phyloP scores from a whole-genome alignment of 805 yeast genomes.

The Wickerhamomyces canadensis region DNA sequence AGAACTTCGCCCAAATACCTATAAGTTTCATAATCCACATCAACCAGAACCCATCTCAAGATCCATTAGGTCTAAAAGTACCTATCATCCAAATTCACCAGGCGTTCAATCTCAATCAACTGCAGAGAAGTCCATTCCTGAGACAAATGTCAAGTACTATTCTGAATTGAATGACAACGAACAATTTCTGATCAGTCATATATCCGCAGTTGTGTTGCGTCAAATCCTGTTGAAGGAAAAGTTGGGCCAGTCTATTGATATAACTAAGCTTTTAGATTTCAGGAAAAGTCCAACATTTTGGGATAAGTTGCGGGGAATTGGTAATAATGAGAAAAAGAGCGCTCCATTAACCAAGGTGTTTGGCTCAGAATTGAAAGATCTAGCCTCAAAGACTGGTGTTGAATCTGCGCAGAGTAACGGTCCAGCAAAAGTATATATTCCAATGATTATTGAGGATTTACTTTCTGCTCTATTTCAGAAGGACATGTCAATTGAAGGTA shows the following conservation, averaged over 20 bases:
- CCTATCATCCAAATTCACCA: constrained; percentile 12
- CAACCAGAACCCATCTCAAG: constrained; percentile 18
- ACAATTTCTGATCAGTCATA: constrained; percentile 51
- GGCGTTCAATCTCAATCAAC: constrained; percentile 7
- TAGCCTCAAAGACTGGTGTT: constrained; percentile 68
- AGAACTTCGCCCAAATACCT: constrained; percentile 89
- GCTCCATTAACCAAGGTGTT: constrained; percentile 45
- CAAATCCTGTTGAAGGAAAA: constrained; percentile 20
- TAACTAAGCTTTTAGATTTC: constrained; percentile 24
- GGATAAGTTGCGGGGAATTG: constrained; percentile 32
- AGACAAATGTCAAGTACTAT: constrained; percentile 42
- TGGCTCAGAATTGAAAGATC: constrained; percentile 66
- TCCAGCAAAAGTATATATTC: constrained; percentile 72
- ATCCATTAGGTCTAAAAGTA: constrained; percentile 16
- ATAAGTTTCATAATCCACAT: constrained; percentile 60
- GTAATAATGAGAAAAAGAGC: constrained; percentile 21
- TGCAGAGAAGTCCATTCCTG: constrained; percentile 4
- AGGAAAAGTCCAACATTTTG: constrained; percentile 37
- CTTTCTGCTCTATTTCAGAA: constrained; percentile 78
- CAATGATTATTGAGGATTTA: constrained; percentile 81
- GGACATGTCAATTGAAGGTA: constrained; percentile 94
- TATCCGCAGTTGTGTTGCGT: constrained; percentile 49
- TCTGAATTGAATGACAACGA: constrained; percentile 59
- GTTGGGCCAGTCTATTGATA: constrained; percentile 33
- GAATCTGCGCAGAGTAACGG: constrained; percentile 85